These are phyloP conservation scores for Durotheca rogersii DNA, from an alignment of 495 filamentous ascomycete species.

Conservation along the genomic window DNA sequence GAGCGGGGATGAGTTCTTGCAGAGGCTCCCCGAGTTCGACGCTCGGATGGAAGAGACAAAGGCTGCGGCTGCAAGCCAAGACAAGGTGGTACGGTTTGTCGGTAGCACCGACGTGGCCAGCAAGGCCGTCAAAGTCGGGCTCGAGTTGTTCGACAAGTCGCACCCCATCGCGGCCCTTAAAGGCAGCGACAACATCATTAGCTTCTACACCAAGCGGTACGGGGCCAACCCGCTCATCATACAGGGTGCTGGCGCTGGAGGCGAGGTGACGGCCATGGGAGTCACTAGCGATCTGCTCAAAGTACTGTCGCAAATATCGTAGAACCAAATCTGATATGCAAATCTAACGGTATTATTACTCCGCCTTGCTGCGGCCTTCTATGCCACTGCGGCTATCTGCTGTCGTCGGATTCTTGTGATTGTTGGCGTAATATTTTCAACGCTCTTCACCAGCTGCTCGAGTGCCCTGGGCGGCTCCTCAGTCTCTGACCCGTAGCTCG, in stretches of 20 bases:
- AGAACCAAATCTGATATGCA: conserved; percentile 10
- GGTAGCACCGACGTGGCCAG: conserved; percentile 82
- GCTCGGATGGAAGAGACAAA: conserved; percentile 80
- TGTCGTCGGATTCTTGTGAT: too few species aligned
- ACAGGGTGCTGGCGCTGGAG: conserved; percentile 91
- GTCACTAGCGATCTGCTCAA: conserved; percentile 88
- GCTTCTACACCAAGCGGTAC: conserved; percentile 95
- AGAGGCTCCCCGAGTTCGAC: conserved; percentile 74
- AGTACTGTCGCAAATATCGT: conserved; percentile 58
- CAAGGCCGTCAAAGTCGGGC: conserved; percentile 78
- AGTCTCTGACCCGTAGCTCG: conserved; percentile 16
- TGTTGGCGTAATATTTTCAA: too few species aligned
- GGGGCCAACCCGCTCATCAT: conserved; percentile 85
- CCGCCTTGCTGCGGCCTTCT: conserved; percentile 5
- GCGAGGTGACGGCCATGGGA: conserved; percentile 95
- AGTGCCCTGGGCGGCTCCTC: conserved; percentile 11
- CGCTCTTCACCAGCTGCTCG: conserved; percentile 6
- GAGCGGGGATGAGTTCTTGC: conserved; percentile 80
- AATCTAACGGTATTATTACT: conserved; percentile 17
- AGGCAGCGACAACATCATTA: conserved; percentile 97
- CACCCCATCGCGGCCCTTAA: conserved; percentile 89
- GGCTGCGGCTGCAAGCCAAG: conserved; percentile 71
- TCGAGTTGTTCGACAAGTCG: conserved; percentile 80
- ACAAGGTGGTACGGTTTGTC: conserved; percentile 91
- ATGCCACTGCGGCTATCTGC: too few species aligned